Evolutionary conservation across 2,329 filamentous ascomycete genomes (phyloP), one percentile per base, ranked within the genome.

Genomic region (Whalleya microplaca): DNA sequence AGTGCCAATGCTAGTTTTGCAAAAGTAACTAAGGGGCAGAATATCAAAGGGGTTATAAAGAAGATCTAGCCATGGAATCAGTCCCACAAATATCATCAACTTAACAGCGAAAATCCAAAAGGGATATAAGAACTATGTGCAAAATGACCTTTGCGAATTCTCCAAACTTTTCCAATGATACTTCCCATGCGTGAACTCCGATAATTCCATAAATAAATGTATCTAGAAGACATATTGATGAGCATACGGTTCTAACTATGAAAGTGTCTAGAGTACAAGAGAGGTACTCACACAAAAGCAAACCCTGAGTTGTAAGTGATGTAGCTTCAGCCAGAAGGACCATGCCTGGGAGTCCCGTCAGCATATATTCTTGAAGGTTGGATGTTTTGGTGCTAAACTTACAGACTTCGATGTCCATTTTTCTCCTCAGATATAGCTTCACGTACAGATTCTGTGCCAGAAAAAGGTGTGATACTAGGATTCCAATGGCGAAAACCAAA

Each of bases 371-470:
- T 23, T 27, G 37, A 19, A 46, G 18, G n/a, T n/a, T 4, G 14
- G 2, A 21, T 18, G 32, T 12, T 41, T 19, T 3, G 19, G 18
- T 16, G 46, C n/a, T 21, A 8, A 40, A 48, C 46, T 48, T 41
- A 37, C 23, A 20, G n/a, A n/a, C 14, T 19, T 29, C 21, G 21
- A 29, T 41, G n/a, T 40, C 9, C 37, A 48, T 9, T 32, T 27
- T 48, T 27, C 46, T 48, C n/a, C 41, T 29, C 12, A 48, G 3
- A 16, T n/a, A 48, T 37, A 29, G 40, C 29, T 37, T 40, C 7
- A 48, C 19, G 27, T 48, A 48, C 2, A 48, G 18, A n/a, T 48
- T 48, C 29, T 48, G 46, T 19, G 10, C 46, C 14, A 48, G 19
- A 37, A 48, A 48, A 20, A 48, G 21, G 19, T 21, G 10, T 37